Base-by-base conservation (phyloP, 225 moss, liverwort and hornwort species). In the Sphagnum tenellum region DNA sequence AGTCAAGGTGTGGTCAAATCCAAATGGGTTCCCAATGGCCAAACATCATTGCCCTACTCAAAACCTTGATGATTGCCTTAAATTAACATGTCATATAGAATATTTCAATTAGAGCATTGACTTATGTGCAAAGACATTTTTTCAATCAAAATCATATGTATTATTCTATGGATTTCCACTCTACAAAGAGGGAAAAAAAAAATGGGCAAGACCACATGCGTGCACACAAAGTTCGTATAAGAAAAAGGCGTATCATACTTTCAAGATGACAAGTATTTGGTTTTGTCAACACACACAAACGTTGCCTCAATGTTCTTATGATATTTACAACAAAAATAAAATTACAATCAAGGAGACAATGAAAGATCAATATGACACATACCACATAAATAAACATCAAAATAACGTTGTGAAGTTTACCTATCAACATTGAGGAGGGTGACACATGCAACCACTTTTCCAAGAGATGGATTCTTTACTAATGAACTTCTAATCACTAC, bases 301-400 rank as follows among this genome's bases (percentile, higher is more conserved):
- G 71, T 86, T 78, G 86, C 86, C 76, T 86, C 82, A 66, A 86
- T 83, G 69, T 86, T 86, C 86, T 83, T 86, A 80, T 86, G 86
- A 76, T 50, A 83, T 70, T 83, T 86, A 78, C 77, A 48, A 55
- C 62, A 45, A 49, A 57, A 61, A 4, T 10, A 12, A 44, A 14
- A 47, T 10, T 50, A n/a, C n/a, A n/a, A n/a, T n/a, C n/a, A n/a
- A n/a, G n/a, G n/a, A n/a, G n/a, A n/a, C n/a, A n/a, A n/a, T n/a
- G n/a, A n/a, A n/a, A n/a, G n/a, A n/a, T n/a, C n/a, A n/a, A n/a
- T n/a, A n/a, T n/a, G n/a, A n/a, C n/a, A n/a, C n/a, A n/a, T n/a
- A n/a, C n/a, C n/a, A n/a, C n/a, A n/a, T n/a, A n/a, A n/a, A n/a
- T n/a, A n/a, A n/a, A n/a, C n/a, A n/a, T n/a, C n/a, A n/a, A n/a